Conservation (phyloP, 768 basidiomycete genomes). For the Lyophyllum atratum region DNA sequence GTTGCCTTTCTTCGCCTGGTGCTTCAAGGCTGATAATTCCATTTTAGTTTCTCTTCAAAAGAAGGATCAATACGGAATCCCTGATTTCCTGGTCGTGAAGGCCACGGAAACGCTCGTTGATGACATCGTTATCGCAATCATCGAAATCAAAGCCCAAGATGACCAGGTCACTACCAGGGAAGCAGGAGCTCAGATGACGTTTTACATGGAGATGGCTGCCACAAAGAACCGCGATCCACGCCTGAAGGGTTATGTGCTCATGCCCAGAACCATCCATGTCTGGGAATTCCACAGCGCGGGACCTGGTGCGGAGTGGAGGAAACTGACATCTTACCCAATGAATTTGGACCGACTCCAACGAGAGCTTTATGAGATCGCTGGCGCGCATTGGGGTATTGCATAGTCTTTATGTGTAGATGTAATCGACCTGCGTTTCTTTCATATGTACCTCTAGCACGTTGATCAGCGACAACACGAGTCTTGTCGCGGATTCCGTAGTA, state of each 20-base stretch:
- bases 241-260: neutral
- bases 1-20: neutral
- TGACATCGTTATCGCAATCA: neutral
- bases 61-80: neutral
- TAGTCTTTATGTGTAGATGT: too few relatives aligned
- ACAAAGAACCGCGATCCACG: neutral
- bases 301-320: neutral
- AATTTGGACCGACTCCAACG: neutral
- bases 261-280: neutral
- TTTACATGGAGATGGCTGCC: neutral
- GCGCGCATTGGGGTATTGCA: neutral
- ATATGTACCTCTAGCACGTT: constrained; percentile 73
- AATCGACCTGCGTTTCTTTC: too few relatives aligned
- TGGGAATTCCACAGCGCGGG: neutral
- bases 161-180: neutral
- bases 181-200: neutral
- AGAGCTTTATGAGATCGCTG: neutral
- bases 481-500: constrained; percentile 95
- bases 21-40: neutral
- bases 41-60: neutral
- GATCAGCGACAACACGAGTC: constrained; percentile 90
- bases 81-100: neutral
- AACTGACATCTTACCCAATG: neutral
- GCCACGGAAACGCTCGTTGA: neutral
- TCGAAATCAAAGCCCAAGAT: neutral